Base-by-base conservation (phyloP, 1,284 basidiomycete genomes). In the Microbotryomycetes sp. region DNA sequence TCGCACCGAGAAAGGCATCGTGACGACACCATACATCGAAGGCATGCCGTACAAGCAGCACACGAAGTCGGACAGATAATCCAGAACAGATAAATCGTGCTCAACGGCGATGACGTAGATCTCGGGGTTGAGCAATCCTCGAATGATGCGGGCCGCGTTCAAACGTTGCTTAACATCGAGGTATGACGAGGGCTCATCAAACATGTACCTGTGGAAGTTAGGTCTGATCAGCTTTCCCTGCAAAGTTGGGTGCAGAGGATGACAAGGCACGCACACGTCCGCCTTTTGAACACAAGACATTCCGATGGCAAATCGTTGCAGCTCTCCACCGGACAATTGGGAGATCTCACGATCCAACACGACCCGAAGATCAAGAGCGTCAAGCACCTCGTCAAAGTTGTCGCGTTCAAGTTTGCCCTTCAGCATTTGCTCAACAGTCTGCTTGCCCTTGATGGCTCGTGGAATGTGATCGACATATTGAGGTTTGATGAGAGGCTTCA, bases 401-500 rank as follows among this genome's bases (percentile, higher is more conserved):
- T 89, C 84, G 75, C 93, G 89, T 54, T 86, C 77, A 76, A 90
- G 91, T 52, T 86, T 85, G 65, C 76, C 71, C 73, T 92, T 86
- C 61, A 97, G 83, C 92, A 97, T 94, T 74, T 90, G 81, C 12
- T 81, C 80, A 32, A 97, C 92, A 1, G 86, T 86, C 81, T 90
- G 83, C 58, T 80, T 81, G 60, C 88, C 90, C 79, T 97, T 97
- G 81, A 97, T 89, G 49, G 90, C 90, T 59, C 87, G 84, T 6
- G 93, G 93, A 73, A 97, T 97, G 76, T 97, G 92, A 76, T 97
- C 93, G 70, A 97, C 93, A 74, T 97, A 97, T 83, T 97, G 93
- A 1, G 93, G 93, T 78, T 97, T 97, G 77, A 97, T 97, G 65
- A 97, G 83, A 1, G 93, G 92, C 79, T 96, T 96, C 73, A 97